phyloP scores from a whole-genome alignment of 345 rosid species.

The Eucalyptus lansdowneana region DNA sequence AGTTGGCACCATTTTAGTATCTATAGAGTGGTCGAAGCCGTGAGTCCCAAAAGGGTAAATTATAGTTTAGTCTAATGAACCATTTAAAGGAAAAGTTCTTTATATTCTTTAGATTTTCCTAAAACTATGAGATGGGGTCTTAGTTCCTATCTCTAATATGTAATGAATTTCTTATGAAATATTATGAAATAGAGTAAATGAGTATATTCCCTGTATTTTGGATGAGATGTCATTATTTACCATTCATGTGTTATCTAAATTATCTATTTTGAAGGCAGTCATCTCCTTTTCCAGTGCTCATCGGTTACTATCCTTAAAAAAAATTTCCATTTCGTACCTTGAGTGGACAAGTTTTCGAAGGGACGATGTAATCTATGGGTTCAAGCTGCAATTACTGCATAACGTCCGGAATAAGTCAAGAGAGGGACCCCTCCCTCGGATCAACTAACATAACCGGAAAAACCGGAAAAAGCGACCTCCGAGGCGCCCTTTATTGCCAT shows the following conservation, averaged over 20 bases:
- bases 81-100: no score
- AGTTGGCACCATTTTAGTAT: accelerated
- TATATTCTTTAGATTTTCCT: no score
- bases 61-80: no score
- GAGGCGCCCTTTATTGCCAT: background rate
- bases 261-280: no score
- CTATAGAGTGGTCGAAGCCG: no score
- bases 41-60: no score
- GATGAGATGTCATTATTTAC: no score
- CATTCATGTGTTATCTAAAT: no score
- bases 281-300: background rate
- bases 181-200: no score
- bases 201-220: accelerated
- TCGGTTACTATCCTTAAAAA: background rate
- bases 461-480: background rate
- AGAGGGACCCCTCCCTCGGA: background rate
- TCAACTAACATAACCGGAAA: background rate
- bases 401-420: background rate
- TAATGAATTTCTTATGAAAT: no score
- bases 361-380: background rate
- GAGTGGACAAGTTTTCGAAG: background rate
- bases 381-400: background rate
- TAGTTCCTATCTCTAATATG: no score
- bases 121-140: accelerated
- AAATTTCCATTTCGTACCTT: background rate